Evolutionary conservation across 2,329 filamentous ascomycete genomes (phyloP).

Genomic region (Aspergillus aculeatinus): DNA sequence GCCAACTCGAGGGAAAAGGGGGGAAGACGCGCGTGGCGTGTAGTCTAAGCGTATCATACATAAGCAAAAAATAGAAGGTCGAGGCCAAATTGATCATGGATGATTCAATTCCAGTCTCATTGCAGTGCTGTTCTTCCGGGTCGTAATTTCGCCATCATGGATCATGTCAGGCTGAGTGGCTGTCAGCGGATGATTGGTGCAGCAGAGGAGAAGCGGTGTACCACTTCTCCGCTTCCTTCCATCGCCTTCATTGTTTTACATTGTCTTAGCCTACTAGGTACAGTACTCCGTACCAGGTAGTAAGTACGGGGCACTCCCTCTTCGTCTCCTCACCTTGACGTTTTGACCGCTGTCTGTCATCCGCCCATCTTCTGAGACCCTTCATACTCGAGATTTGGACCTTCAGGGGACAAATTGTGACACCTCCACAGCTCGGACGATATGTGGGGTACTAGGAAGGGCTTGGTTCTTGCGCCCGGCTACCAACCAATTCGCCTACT

Average conservation of each 20-base stretch:
- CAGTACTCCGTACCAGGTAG: too few species aligned
- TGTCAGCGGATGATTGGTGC: conserved; percentile 21
- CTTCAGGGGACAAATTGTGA: background rate
- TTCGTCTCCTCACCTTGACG: background rate
- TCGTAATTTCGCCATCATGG: conserved; percentile 5
- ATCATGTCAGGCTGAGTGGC: conserved; percentile 4
- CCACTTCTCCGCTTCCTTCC: conserved; percentile 14
- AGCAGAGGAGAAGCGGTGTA: conserved; percentile 27
- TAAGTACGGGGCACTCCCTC: background rate
- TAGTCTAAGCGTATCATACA: conserved; percentile 10
- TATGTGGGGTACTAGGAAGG: background rate
- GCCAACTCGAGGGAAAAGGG: background rate
- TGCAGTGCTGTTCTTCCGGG: conserved; percentile 15
- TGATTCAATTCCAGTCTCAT: conserved; percentile 7
- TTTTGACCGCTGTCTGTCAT: background rate
- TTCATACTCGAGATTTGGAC: background rate
- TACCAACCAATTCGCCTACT: background rate
- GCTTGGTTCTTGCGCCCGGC: background rate
- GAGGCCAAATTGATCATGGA: conserved; percentile 2
- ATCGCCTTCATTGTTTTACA: conserved; percentile 10
- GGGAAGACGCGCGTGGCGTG: background rate
- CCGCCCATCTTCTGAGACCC: background rate
- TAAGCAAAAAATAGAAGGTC: background rate
- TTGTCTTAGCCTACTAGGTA: too few species aligned
- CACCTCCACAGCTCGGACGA: conserved; percentile 1